Conservation (phyloP, 768 basidiomycete genomes). For the Trametes punicea region DNA sequence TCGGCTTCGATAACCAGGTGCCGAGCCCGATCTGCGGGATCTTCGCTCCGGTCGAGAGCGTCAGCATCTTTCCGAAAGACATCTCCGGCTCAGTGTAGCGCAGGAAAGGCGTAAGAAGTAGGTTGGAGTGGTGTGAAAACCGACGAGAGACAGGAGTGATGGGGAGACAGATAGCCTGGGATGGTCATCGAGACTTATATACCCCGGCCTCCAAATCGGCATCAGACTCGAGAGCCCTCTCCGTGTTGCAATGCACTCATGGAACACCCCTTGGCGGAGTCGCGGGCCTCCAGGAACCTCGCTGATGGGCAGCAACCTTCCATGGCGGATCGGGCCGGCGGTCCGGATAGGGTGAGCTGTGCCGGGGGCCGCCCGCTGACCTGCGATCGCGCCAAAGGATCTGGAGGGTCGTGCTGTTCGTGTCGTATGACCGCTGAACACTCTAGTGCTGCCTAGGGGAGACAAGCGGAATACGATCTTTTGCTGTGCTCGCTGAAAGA, state of each 20-base stretch:
- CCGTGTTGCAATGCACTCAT: not conserved
- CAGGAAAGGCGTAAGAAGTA: not conserved
- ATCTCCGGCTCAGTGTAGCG: conserved; percentile 25
- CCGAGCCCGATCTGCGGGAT: conserved; percentile 82
- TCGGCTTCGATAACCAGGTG: conserved; percentile 74
- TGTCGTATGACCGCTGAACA: not conserved
- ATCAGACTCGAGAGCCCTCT: not conserved
- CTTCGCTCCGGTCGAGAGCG: conserved; percentile 44
- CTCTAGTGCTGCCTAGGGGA: too few relatives aligned
- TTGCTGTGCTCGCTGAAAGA: not conserved
- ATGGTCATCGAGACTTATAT: conserved; percentile 3
- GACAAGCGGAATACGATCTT: not conserved
- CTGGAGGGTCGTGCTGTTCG: too few relatives aligned
- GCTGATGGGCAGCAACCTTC: not conserved
- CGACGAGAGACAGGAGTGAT: not conserved
- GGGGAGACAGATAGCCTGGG: not conserved
- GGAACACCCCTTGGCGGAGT: not conserved
- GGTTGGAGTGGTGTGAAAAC: too few relatives aligned
- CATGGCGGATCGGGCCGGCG: conserved; percentile 6
- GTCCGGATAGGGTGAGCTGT: conserved; percentile 2
- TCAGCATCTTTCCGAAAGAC: conserved; percentile 39
- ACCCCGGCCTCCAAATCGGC: conserved; percentile 7
- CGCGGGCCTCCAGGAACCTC: not conserved
- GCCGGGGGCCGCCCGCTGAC: not conserved
- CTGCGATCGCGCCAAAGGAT: not conserved